These are phyloP conservation scores for Aspergillus sclerotialis DNA, from an alignment of 2,329 filamentous ascomycete genomes.

Conservation along the genomic window DNA sequence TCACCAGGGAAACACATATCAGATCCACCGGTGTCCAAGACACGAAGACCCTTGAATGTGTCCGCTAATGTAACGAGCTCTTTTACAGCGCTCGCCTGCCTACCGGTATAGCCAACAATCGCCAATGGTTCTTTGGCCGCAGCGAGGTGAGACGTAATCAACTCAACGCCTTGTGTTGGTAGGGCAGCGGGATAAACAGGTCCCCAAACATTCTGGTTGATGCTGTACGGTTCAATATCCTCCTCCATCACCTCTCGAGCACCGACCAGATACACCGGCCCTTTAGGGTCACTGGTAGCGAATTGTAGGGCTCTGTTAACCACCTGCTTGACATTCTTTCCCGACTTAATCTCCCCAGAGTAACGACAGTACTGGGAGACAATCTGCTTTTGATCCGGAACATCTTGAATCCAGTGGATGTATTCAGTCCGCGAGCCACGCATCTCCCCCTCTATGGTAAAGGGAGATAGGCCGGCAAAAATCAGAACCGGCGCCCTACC, in stretches of 20 bases:
- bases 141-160: conserved; percentile 39
- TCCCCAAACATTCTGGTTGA: conserved; percentile 65
- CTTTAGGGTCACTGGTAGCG: conserved; percentile 67
- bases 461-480: conserved; percentile 71
- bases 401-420: conserved; percentile 82
- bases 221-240: conserved; percentile 64
- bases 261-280: conserved; percentile 72
- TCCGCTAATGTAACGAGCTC: conserved; percentile 43
- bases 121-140: conserved; percentile 43
- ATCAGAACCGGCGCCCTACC: conserved; percentile 69
- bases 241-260: conserved; percentile 80
- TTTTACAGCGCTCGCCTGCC: conserved; percentile 35
- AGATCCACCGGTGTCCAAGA: conserved; percentile 47
- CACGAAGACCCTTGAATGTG: conserved; percentile 41
- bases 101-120: conserved; percentile 46
- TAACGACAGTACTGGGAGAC: conserved; percentile 82
- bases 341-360: conserved; percentile 72
- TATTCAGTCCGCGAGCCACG: conserved; percentile 73
- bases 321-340: conserved; percentile 81
- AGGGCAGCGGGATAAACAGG: conserved; percentile 62
- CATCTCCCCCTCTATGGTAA: conserved; percentile 70
- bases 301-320: conserved; percentile 80
- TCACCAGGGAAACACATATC: conserved; percentile 46
- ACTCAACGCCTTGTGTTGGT: conserved; percentile 39
- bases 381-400: conserved; percentile 74